phyloP scores from a whole-genome alignment of 306 rosid genomes.

The Fragaria iinumae region DNA sequence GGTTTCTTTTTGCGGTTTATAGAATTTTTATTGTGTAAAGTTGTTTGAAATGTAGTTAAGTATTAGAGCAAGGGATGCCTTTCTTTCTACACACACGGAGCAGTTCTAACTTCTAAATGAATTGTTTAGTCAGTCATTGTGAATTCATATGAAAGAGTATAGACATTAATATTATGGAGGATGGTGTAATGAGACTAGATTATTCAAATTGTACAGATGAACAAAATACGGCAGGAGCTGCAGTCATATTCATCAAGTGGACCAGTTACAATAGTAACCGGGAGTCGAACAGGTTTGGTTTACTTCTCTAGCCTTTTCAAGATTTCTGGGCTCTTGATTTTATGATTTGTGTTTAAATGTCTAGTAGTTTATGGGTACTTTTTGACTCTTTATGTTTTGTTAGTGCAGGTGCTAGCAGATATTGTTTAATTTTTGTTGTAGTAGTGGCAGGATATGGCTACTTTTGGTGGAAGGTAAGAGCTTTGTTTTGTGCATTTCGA shows the following conservation, averaged over 20 bases:
- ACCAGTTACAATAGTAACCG: constrained; percentile 60
- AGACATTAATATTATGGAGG: neutral
- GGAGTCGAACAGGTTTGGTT: constrained; percentile 59
- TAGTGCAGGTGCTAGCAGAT: constrained; percentile 56
- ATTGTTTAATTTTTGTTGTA: constrained; percentile 59
- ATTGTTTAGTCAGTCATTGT: neutral
- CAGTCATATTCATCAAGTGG: constrained; percentile 49
- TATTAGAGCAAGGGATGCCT: neutral
- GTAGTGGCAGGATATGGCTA: constrained; percentile 79
- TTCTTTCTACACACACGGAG: neutral
- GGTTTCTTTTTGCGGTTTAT: constrained; percentile 43
- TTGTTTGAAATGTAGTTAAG: constrained; percentile 4
- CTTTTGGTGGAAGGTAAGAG: constrained; percentile 88
- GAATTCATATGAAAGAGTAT: neutral
- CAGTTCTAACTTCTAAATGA: neutral
- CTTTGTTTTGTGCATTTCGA: neutral
- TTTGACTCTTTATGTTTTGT: constrained; percentile 26
- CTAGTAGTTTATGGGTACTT: constrained; percentile 11
- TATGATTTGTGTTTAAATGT: neutral
- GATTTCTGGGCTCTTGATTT: neutral
- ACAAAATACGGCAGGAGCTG: constrained; percentile 67
- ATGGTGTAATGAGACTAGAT: neutral
- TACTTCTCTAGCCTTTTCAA: constrained; percentile 20
- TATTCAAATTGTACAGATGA: constrained; percentile 51
- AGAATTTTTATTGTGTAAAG: neutral